Base-by-base conservation (phyloP, 2,329 filamentous ascomycete species). In the Didymella keratinophila region DNA sequence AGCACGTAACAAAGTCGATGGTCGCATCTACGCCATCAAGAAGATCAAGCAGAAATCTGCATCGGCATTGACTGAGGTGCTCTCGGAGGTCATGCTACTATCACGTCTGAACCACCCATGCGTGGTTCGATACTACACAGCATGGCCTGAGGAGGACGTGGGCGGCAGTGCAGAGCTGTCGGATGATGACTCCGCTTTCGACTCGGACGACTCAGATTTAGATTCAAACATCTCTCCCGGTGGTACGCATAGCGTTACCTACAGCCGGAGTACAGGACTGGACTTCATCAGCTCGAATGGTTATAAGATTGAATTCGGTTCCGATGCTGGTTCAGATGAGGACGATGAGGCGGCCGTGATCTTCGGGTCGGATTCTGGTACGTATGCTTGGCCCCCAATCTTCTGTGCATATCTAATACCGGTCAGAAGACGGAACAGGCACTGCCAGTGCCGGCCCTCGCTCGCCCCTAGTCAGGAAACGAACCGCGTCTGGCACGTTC, bases 11-110 rank as follows among this genome's bases (percentile, higher is more conserved):
- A 97, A 95, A 78, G 86, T 97, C 4, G 95, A 98, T 73, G 92
- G 92, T 0, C 91, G 93, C 57, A 89, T 96, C 42, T 99, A 98
- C 77, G 95, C 95, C 18, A 91, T 99, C 73, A 99, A 99, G 76
- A 97, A 98, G 75, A 95, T 99, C 61, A 92, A 88, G 1, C 91
- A 95, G 66, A 89, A 89, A 50, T 92, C 92, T 1, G 86, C 90
- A 25, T 84, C 88, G 11, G 82, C 83, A 5, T 81, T 98, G 37
- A 93, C 90, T 0, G 91, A 97, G 72, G 88, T 93, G 12, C 75
- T 94, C 25, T 92, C 91, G 53, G 91, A 95, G 75, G 94, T 97
- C 39, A 89, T 93, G 73, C 80, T 98, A 9, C 82, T 99, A 16
- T 96, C 94, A n/a, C 87, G 92, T 59, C 84, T 99, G 56, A 97